Base-by-base conservation (phyloP, 805 yeast genomes). In the Teunomyces gatunensis region DNA sequence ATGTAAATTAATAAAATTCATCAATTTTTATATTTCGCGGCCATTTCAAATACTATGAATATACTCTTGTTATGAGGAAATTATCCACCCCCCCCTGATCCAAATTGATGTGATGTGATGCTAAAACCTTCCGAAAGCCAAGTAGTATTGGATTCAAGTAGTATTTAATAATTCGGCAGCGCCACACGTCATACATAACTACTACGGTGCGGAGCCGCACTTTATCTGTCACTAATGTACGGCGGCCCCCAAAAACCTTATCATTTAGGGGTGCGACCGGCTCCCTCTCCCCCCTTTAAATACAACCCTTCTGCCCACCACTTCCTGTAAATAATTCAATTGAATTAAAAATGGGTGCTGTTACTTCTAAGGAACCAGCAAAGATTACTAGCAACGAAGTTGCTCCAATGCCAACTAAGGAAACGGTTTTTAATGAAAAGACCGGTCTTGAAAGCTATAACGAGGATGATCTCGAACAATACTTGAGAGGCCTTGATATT, bases 401-500 rank as follows among this genome's bases (percentile, higher is more conserved):
- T 20, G 18, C 30, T 17, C 6, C 27, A 13, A 20, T 7, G 6
- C 13, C 37, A 18, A 34, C 25, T 7, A 35, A 32, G 7, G 39
- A 47, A 21, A 15, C 40, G 23, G 34, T 37, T 10, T 43, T 42
- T 37, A 46, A 50, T 35, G 57, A 54, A 33, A 54, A 54, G 39
- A 15, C 29, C 21, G 47, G 40, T 25, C 37, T 27, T 10, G 20
- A 21, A 10, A 9, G 13, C n/a, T 15, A 18, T n/a, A 18, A 36
- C 13, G 25, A 28, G 23, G 46, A 42, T 11, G 42, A 17, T 32
- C 21, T 42, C 35, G 13, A 42, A 7, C 33, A 27, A 27, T 47
- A 54, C 35, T 54, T 61, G 44, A 46, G 52, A 27, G 54, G 56
- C 7, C 40, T 61, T 15, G 49, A 52, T 28, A 25, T 23, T 5